Evolutionary conservation across 2,329 filamentous ascomycete species (phyloP).

Genomic region (Aspergillus bombycis): DNA sequence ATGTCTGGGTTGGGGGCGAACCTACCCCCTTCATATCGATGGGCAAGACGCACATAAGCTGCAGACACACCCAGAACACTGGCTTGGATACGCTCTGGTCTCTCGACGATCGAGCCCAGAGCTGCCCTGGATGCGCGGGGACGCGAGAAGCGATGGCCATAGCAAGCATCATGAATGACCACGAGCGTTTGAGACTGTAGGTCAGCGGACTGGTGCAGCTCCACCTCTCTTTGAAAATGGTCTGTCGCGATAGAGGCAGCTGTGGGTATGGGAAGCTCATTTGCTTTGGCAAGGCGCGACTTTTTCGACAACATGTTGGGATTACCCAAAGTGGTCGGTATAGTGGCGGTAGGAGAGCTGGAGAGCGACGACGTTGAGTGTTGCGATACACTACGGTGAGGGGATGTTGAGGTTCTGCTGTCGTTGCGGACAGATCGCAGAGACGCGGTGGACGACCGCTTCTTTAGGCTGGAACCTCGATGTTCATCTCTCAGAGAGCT

Average conservation of each 20-base stretch:
- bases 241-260: slow-evolving; percentile 64
- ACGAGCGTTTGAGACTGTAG: slow-evolving; percentile 68
- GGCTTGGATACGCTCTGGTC: slow-evolving; percentile 87
- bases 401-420: slow-evolving; percentile 30
- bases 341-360: slow-evolving; percentile 27
- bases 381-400: slow-evolving; percentile 36
- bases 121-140: slow-evolving; percentile 73
- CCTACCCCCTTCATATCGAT: slow-evolving; percentile 71
- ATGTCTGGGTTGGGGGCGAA: slow-evolving; percentile 68
- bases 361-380: slow-evolving; percentile 35
- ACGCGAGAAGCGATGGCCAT: slow-evolving; percentile 88
- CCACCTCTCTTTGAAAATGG: slow-evolving; percentile 72
- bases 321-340: slow-evolving; percentile 12
- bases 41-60: slow-evolving; percentile 89
- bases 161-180: slow-evolving; percentile 89
- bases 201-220: slow-evolving; percentile 57
- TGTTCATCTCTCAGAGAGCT: slow-evolving; percentile 42
- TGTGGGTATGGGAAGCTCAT: slow-evolving; percentile 41
- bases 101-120: slow-evolving; percentile 83
- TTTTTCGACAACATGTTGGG: slow-evolving; percentile 33
- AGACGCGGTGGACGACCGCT: slow-evolving; percentile 42
- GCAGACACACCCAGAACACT: slow-evolving; percentile 78
- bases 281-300: slow-evolving; percentile 23
- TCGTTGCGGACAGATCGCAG: slow-evolving; percentile 38
- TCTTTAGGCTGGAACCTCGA: slow-evolving; percentile 42